These are phyloP conservation scores for Melocanna baccifera DNA, from an alignment of 176 grass and related monocot genomes.

Conservation along the genomic window DNA sequence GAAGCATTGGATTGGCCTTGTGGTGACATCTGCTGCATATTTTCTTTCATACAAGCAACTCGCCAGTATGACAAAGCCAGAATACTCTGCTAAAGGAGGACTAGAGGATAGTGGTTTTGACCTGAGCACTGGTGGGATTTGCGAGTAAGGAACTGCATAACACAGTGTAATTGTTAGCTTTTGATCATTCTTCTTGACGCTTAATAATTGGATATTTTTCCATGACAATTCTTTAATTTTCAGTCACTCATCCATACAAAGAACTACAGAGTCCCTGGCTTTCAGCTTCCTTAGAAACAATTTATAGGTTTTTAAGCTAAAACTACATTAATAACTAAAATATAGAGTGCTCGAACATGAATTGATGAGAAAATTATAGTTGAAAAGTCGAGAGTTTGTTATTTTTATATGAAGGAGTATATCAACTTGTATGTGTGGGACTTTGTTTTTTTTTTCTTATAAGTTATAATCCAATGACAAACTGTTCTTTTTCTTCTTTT, in stretches of 20 bases:
- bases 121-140: constrained; percentile 73
- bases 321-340: constrained; percentile 13
- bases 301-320: background rate
- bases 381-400: background rate
- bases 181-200: background rate
- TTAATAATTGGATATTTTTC: background rate
- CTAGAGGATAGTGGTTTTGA: constrained; percentile 79
- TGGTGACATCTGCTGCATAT: constrained; percentile 71
- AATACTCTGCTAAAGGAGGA: constrained; percentile 60
- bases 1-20: constrained; percentile 95
- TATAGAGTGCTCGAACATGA: background rate
- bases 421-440: background rate
- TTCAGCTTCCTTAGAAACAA: background rate
- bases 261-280: background rate
- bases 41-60: constrained; percentile 88
- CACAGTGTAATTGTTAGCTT: background rate
- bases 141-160: constrained; percentile 57
- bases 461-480: background rate
- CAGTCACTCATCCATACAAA: background rate
- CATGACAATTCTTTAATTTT: background rate
- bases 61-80: constrained; percentile 68
- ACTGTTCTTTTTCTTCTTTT: background rate
- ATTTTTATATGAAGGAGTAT: background rate
- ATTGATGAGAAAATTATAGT: background rate
- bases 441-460: background rate